Conservation (phyloP, 495 filamentous ascomycete species). For the Podospora comata region DNA sequence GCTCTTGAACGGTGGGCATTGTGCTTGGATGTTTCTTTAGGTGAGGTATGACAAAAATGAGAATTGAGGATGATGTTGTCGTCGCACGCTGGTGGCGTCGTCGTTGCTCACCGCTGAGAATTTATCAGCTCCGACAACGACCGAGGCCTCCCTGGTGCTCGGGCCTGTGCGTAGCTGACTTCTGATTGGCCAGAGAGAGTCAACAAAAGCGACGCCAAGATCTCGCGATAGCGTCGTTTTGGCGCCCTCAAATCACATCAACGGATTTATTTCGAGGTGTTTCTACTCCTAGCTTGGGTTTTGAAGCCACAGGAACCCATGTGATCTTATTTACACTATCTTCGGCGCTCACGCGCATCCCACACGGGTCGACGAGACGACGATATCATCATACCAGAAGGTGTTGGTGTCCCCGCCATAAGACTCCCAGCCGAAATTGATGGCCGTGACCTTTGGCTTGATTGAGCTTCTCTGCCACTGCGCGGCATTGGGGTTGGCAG, state of each 20-base stretch:
- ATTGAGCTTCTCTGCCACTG: constrained; percentile 47
- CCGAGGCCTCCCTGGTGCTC: background rate
- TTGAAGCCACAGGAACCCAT: no score
- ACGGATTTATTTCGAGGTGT: no score
- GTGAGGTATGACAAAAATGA: background rate
- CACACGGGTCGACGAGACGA: constrained; percentile 42
- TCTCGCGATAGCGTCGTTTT: no score
- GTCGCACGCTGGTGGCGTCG: no score
- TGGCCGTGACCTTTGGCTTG: constrained; percentile 48
- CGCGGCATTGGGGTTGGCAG: constrained; percentile 47
- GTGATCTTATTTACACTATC: background rate
- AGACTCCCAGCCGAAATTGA: constrained; percentile 61
- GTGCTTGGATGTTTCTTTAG: constrained; percentile 6
- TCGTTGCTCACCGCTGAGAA: background rate
- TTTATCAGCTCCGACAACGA: background rate
- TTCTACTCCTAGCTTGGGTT: no score
- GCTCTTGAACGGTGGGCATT: constrained; percentile 24
- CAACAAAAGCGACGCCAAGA: no score
- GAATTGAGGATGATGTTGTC: background rate
- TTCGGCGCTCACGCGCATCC: constrained; percentile 37
- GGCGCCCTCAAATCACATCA: no score
- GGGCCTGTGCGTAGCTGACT: background rate
- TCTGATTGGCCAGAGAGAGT: no score
- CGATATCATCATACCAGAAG: constrained; percentile 58
- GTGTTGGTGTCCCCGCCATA: constrained; percentile 58